These are phyloP conservation scores for Debaryomyces maramus DNA, from an alignment of 805 yeast species.

Conservation along the genomic window DNA sequence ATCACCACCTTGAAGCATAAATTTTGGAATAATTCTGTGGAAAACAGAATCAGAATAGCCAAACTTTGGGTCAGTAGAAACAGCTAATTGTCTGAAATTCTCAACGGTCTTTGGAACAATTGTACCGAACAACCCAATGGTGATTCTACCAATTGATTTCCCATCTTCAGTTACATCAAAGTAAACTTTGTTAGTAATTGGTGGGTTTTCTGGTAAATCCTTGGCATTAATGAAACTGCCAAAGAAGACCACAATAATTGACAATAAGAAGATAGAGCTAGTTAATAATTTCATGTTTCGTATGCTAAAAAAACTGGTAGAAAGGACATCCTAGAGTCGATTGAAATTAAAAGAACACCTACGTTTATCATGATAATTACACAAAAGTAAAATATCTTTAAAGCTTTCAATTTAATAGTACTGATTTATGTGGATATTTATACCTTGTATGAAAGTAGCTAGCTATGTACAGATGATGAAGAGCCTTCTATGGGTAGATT, in stretches of 20 bases:
- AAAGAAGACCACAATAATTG: constrained; percentile 9
- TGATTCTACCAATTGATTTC: constrained; percentile 73
- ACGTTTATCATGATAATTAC: background rate
- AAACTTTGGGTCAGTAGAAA: constrained; percentile 58
- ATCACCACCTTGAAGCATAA: constrained; percentile 90
- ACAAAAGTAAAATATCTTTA: background rate
- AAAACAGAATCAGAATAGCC: constrained; percentile 65
- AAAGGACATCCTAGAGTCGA: too few species aligned
- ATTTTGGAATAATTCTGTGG: constrained; percentile 71
- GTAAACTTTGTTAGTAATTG: constrained; percentile 75
- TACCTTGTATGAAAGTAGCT: background rate
- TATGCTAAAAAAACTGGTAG: background rate
- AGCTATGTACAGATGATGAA: background rate
- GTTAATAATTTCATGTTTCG: constrained; percentile 18
- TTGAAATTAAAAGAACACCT: constrained; percentile 1
- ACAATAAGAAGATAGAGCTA: constrained; percentile 5
- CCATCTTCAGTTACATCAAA: constrained; percentile 86
- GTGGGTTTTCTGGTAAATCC: constrained; percentile 42
- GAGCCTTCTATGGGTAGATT: background rate
- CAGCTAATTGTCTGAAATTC: constrained; percentile 78
- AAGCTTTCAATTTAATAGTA: background rate
- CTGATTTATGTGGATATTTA: background rate
- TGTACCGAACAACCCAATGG: constrained; percentile 83
- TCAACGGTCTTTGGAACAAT: constrained; percentile 65
- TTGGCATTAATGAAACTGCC: constrained; percentile 9